A percentile compares a stretch with the other conserved stretches of the same genome.
Conservation (phyloP, 2,329 filamentous ascomycete genomes). For the Magnaporthiopsis rhizophila region DNA sequence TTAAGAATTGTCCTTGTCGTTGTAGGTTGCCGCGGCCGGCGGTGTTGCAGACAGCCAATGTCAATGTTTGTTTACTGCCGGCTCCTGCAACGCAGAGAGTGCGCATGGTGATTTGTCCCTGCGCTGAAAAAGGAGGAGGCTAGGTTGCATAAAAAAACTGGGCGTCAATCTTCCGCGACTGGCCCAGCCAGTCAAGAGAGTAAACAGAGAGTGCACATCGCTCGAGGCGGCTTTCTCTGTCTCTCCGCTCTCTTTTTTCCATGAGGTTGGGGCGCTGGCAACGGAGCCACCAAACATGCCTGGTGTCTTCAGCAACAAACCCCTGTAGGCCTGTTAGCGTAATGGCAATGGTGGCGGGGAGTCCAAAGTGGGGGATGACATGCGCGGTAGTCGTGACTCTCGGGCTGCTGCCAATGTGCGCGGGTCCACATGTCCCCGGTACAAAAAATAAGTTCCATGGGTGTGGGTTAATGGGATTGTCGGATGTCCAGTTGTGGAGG, state of each 20-base stretch:
- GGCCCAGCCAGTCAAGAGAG: conserved; percentile 3
- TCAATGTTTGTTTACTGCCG: neutral
- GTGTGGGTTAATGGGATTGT: neutral
- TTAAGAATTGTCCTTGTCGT: neutral
- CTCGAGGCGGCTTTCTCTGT: neutral
- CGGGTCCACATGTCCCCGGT: conserved; percentile 9
- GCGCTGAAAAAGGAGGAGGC: conserved; percentile 9
- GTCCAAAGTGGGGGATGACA: conserved; percentile 3
- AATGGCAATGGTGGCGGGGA: neutral
- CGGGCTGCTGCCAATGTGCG: conserved; percentile 2
- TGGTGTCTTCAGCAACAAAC: neutral
- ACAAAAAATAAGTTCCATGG: conserved; percentile 8
- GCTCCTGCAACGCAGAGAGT: neutral
- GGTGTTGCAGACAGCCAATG: neutral
- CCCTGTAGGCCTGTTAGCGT: neutral
- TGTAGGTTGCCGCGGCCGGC: neutral
- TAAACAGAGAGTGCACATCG: conserved; percentile 11
- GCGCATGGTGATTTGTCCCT: neutral
- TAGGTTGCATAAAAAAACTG: conserved; percentile 5
- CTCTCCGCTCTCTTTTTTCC: neutral
- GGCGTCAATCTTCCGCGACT: conserved; percentile 1
- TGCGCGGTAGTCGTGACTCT: conserved; percentile 11
- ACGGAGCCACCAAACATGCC: conserved; percentile 4
- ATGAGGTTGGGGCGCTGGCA: neutral
- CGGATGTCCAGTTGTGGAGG: neutral